Conservation (phyloP, 306 rosid genomes). For the Cucurbita moschata region DNA sequence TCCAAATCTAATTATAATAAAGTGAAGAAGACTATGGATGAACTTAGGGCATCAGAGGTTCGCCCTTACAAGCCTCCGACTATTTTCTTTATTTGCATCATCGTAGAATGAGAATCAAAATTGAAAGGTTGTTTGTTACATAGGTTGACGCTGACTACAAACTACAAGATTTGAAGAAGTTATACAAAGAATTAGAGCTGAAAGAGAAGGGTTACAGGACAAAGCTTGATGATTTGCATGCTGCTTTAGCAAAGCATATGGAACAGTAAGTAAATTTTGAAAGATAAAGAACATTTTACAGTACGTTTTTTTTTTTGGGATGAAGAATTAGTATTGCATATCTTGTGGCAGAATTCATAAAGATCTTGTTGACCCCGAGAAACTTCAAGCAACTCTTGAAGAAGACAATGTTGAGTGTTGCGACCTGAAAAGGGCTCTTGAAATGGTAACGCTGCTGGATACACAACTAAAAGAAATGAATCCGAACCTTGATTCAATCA, state of each 20-base stretch:
- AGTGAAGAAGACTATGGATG: slow-evolving; percentile 56
- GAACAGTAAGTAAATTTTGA: slow-evolving; percentile 59
- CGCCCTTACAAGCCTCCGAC: not conserved
- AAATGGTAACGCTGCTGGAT: slow-evolving; percentile 62
- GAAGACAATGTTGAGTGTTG: slow-evolving; percentile 40
- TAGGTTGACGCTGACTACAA: slow-evolving; percentile 84
- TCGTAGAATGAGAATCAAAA: not conserved
- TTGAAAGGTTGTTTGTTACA: slow-evolving; percentile 9
- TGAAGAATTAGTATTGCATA: not conserved
- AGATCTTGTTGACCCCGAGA: slow-evolving; percentile 77
- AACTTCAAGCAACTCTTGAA: slow-evolving; percentile 48
- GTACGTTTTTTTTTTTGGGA: not conserved
- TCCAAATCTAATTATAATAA: slow-evolving; percentile 49
- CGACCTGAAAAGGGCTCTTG: slow-evolving; percentile 64
- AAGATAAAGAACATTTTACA: not conserved
- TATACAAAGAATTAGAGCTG: slow-evolving; percentile 53
- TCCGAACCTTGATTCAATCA: slow-evolving; percentile 91
- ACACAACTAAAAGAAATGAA: slow-evolving; percentile 87
- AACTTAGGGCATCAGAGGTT: slow-evolving; percentile 83
- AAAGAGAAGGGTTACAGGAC: slow-evolving; percentile 64
- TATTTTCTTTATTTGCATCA: not conserved
- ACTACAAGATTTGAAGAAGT: slow-evolving; percentile 75
- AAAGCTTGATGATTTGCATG: slow-evolving; percentile 63
- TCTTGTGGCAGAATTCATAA: slow-evolving; percentile 56
- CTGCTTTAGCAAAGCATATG: slow-evolving; percentile 57